phyloP scores from a whole-genome alignment of 108 stramenopile genomes.

The Fistulifera solaris region DNA sequence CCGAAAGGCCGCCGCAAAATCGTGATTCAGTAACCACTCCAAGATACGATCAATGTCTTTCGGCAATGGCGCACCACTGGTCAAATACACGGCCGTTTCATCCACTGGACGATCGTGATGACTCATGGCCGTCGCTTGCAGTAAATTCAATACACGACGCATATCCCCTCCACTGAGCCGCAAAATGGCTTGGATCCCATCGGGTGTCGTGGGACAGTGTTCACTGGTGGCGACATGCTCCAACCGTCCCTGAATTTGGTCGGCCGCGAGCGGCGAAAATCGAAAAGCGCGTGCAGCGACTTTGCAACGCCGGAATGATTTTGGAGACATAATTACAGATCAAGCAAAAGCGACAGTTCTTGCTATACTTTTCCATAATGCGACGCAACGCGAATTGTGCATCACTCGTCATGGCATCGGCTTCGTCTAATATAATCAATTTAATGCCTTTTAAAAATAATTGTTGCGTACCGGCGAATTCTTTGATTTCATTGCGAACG shows the following conservation, averaged over 20 bases:
- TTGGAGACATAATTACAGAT: constrained; percentile 96
- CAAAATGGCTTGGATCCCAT: constrained; percentile 72
- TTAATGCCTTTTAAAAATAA: constrained; percentile 82
- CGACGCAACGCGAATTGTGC: constrained; percentile 88
- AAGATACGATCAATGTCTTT: constrained; percentile 49
- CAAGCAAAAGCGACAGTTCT: constrained; percentile 90
- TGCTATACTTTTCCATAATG: constrained; percentile 89
- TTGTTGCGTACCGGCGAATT: constrained; percentile 89
- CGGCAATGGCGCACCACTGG: constrained; percentile 78
- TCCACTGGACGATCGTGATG: constrained; percentile 25
- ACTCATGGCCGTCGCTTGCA: constrained; percentile 85
- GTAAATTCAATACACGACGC: constrained; percentile 85
- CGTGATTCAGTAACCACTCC: constrained; percentile 58
- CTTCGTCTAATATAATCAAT: constrained; percentile 89
- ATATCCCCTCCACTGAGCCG: constrained; percentile 78
- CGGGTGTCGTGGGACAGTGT: constrained; percentile 41
- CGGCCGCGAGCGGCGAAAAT: constrained; percentile 76
- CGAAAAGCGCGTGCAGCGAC: constrained; percentile 90
- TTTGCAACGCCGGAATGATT: constrained; percentile 93
- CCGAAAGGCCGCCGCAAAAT: constrained; percentile 42
- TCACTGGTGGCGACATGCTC: constrained; percentile 63
- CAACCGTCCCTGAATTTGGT: constrained; percentile 74
- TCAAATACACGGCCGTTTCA: constrained; percentile 68
- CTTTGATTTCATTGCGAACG: constrained; percentile 94
- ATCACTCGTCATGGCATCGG: constrained; percentile 90